Conservation (phyloP, 2,329 filamentous ascomycete genomes). For the Microcyclospora tardicrescens region DNA sequence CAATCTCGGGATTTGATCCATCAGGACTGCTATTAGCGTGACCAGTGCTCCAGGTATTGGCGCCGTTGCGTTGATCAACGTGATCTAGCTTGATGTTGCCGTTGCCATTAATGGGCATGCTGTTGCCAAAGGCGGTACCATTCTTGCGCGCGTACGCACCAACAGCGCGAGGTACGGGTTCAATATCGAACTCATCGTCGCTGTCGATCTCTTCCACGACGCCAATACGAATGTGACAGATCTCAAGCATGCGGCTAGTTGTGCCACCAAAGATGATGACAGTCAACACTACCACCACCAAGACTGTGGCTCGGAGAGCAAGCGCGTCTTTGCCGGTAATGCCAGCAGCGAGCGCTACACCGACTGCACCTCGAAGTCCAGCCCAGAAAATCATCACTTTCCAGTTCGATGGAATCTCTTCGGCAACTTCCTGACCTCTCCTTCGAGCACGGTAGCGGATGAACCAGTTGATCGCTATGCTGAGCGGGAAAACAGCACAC, state of each 20-base stretch:
- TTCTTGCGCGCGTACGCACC: conserved; percentile 65
- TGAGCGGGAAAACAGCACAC: conserved; percentile 88
- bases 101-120: conserved; percentile 43
- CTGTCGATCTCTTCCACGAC: conserved; percentile 95
- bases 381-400: conserved; percentile 99
- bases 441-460: conserved; percentile 73
- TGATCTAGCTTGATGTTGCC: conserved; percentile 17
- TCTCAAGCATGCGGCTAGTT: conserved; percentile 94
- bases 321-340: conserved; percentile 59
- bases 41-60: conserved; percentile 42
- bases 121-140: conserved; percentile 64
- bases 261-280: conserved; percentile 99
- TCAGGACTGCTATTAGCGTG: conserved; percentile 40
- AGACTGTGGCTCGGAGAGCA: conserved; percentile 81
- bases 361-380: conserved; percentile 85
- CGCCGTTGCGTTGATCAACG: conserved; percentile 12
- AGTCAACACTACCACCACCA: conserved; percentile 91
- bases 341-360: conserved; percentile 83
- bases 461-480: conserved; percentile 80
- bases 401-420: conserved; percentile 88
- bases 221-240: conserved; percentile 87
- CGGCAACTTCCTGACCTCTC: conserved; percentile 60
- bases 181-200: conserved; percentile 97
- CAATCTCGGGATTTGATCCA: conserved; percentile 26
- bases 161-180: conserved; percentile 49